phyloP scores from a whole-genome alignment of 805 yeast species.

The Wickerhamiella australiensis region DNA sequence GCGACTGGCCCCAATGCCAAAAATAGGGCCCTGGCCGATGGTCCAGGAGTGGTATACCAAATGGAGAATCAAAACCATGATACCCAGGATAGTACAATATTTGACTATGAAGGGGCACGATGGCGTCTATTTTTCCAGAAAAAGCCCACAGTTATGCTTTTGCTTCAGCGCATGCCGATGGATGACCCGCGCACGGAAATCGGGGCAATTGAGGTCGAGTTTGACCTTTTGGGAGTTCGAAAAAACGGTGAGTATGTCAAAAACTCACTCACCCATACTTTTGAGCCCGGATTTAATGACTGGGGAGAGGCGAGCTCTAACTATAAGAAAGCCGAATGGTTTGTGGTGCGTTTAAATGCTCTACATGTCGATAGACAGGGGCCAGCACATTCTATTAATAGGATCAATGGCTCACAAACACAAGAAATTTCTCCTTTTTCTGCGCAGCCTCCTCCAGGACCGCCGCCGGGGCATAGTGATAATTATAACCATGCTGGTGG shows the following conservation, averaged over 20 bases:
- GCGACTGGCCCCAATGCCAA: not conserved
- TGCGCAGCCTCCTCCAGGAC: not conserved
- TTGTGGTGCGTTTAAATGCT: not conserved
- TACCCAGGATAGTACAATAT: not conserved
- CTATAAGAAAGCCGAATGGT: not conserved
- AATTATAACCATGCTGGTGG: not conserved
- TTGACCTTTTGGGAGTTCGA: not conserved
- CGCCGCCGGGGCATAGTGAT: not conserved
- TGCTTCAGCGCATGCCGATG: constrained; percentile 8
- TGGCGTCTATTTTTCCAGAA: constrained; percentile 1
- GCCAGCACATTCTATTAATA: not conserved
- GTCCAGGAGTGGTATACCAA: not conserved
- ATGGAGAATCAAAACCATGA: constrained; percentile 1
- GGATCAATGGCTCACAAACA: not conserved
- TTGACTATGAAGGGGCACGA: constrained; percentile 4
- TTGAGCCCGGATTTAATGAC: constrained; percentile 6
- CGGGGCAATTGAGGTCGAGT: constrained; percentile 4
- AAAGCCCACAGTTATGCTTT: constrained; percentile 1
- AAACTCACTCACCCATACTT: constrained; percentile 1
- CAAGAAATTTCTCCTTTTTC: not conserved
- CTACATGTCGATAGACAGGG: not conserved
- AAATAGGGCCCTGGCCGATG: not conserved
- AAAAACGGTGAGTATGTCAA: not conserved
- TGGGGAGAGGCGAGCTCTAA: constrained; percentile 1
- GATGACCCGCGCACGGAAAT: not conserved